Base-by-base conservation (phyloP, 164 flowering plant genomes). In the Tinospora cordifolia region DNA sequence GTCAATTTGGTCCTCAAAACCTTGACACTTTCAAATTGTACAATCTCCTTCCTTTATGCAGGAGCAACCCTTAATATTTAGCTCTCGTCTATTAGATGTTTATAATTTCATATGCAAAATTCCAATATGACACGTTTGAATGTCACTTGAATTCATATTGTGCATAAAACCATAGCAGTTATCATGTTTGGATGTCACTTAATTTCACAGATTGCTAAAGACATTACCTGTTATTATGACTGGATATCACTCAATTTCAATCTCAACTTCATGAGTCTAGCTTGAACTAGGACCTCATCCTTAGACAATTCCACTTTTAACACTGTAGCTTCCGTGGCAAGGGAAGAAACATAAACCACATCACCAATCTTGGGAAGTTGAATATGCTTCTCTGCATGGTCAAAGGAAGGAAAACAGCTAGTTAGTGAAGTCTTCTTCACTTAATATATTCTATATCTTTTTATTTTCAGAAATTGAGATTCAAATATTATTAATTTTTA, bases 311-410 rank as follows among this genome's bases (percentile, higher is more conserved):
- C 95, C 68, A 90, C 84, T 72, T 78, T 79, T 71, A 92, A 65
- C 39, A 93, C 93, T 1, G 65, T 83, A 15, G 82, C 96, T 71
- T 81, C 77, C 74, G 77, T 88, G 25, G 84, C 82, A 41, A 91
- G 85, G 17, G 89, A 84, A 75, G 81, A 72, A 63, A 93, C 80
- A 71, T 70, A 77, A 63, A 93, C 96, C 75, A 47, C 40, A 69
- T 87, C 91, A 81, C 98, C 97, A 66, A 85, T 87, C 71, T 77
- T 77, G 38, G 96, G 94, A 57, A 85, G 73, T 74, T 72, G 63
- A 58, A 17, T 76, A 69, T 38, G 81, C 76, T 79, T 82, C 75
- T 72, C 96, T 89, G 85, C 79, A 81, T 62, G 19, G 39, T 54
- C 27, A 65, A 68, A 34, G 27, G 26, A 17, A 49, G n/a, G 40